Base-by-base conservation (phyloP, 768 basidiomycete genomes). In the Chalciporus pseudorubinellus region DNA sequence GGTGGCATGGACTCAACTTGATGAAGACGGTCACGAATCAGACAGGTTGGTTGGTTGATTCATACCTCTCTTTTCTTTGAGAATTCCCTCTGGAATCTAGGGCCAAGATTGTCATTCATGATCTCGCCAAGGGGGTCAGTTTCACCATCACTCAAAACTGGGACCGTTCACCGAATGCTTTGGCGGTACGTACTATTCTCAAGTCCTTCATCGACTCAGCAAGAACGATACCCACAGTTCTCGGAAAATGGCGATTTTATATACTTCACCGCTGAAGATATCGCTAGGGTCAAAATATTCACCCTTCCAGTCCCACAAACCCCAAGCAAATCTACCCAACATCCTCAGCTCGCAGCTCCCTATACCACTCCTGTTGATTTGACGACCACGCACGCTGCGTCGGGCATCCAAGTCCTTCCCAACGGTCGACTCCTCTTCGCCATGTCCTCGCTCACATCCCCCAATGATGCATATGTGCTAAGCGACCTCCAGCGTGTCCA, bases 1-100 rank as follows among this genome's bases (percentile, higher is more conserved):
- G 67, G 83, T 82, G 2, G 92, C 89, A 1, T 98, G 95, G 95
- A 70, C 91, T 34, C 89, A 98, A 67, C 79, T 94, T 55, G 83
- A 85, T 46, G 67, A 87, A 63, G 92, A 98, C 59, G 94, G 95
- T 2, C 87, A 94, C 59, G 95, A 98, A 69, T 78, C 87, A 46
- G 95, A 95, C 70, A 81, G 87, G 84, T 83, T 52, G 39, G 65
- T 49, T 36, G 42, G 21, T 26, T 51, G 36, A 2, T 24, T 8
- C 3, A 5, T 21, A 9, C 22, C 22, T 38, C n/a, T 45, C 11
- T 24, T 12, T 26, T 26, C 22, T 1, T 21, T 20, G 13, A 13
- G 18, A 24, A 11, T 31, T 34, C 12, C 12, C 10, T 40, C 48
- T 57, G 28, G 57, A 21, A 49, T 38, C 0, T 56, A 89, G 90